Conservation (phyloP, 164 flowering plant genomes). For the Nymphaea colorata region DNA sequence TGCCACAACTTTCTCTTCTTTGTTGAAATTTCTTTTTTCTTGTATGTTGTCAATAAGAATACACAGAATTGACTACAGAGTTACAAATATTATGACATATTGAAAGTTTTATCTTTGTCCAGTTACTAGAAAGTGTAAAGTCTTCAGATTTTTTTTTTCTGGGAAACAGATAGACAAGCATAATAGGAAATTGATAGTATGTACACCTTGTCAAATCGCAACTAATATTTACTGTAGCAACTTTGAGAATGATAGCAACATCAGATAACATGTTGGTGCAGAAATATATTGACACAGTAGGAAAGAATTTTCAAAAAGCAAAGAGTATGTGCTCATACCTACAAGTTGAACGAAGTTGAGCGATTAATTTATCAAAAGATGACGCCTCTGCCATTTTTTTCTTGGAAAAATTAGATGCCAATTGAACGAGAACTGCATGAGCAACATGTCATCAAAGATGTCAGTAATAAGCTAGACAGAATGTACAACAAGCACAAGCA, state of each 20-base stretch:
- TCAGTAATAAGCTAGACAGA: not conserved
- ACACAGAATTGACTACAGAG: no score
- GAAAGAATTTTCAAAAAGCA: not conserved
- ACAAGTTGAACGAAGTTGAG: conserved; percentile 41
- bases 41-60: no score
- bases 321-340: conserved; percentile 30
- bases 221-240: not conserved
- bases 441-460: not conserved
- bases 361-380: conserved; percentile 33
- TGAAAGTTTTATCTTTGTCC: no score
- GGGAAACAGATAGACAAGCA: no score
- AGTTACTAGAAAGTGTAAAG: no score
- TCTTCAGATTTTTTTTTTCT: no score
- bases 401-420: not conserved
- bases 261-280: not conserved
- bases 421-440: not conserved
- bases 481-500: not conserved
- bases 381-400: conserved; percentile 29
- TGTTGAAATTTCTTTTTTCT: no score
- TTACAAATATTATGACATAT: no score
- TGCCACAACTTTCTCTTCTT: no score
- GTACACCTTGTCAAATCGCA: no score
- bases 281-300: not conserved
- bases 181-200: no score
- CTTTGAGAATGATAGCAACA: not conserved